A percentile compares a stretch with the other conserved stretches of the same genome.
Evolutionary conservation across 75 land plant genomes (phyloP).

Genomic region (Picea glauca): DNA sequence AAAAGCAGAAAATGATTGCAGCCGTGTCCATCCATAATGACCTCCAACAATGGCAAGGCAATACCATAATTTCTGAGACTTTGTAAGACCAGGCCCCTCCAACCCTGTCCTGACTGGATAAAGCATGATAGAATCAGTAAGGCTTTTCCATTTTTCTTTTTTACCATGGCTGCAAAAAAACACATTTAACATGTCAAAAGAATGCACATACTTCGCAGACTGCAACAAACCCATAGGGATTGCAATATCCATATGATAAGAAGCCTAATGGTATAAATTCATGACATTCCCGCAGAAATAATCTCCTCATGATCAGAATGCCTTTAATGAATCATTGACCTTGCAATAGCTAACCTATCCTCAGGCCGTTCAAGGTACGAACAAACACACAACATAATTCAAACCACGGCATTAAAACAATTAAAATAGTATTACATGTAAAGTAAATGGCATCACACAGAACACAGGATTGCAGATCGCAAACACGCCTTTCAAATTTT

Average conservation of each 20-base stretch:
- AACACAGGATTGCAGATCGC: no score
- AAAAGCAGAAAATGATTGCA: constrained; percentile 91
- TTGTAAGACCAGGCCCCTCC: constrained; percentile 90
- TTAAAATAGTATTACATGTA: no score
- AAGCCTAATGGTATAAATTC: not conserved
- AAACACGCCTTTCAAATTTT: no score
- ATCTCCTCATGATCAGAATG: no score
- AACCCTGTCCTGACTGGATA: constrained; percentile 87
- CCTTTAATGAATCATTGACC: no score
- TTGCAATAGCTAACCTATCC: no score
- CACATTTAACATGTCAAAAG: not conserved
- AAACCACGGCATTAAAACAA: no score
- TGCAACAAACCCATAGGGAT: not conserved
- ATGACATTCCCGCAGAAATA: not conserved
- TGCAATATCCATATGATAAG: no score
- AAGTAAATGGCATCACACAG: no score
- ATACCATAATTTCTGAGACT: constrained; percentile 77
- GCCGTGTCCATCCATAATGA: constrained; percentile 83
- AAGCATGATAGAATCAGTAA: not conserved
- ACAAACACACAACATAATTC: no score
- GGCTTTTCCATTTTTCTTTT: not conserved
- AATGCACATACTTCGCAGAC: not conserved
- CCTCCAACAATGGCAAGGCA: constrained; percentile 84
- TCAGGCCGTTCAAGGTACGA: no score
- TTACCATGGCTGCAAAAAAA: not conserved